Evolutionary conservation across 2,329 filamentous ascomycete species (phyloP).

Genomic region (Alternaria gaisen): DNA sequence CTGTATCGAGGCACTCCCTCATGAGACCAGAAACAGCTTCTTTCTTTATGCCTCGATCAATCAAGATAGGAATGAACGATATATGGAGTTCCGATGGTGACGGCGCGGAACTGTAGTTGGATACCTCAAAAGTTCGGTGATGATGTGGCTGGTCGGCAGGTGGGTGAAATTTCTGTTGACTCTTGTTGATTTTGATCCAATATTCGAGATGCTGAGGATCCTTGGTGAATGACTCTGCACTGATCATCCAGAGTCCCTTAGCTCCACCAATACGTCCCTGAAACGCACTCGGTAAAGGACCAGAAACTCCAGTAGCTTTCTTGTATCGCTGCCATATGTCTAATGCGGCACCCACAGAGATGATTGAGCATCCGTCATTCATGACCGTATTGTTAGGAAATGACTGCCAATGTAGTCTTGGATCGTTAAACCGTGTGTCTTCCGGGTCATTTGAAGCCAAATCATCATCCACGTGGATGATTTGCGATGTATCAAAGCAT

Average conservation of each 20-base stretch:
- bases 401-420: conserved; percentile 30
- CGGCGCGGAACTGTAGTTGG: conserved; percentile 58
- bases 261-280: conserved; percentile 76
- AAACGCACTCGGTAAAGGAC: conserved; percentile 71
- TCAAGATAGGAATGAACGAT: conserved; percentile 74
- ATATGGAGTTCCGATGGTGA: conserved; percentile 68
- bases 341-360: conserved; percentile 68
- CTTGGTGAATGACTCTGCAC: conserved; percentile 57
- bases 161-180: conserved; percentile 72
- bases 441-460: conserved; percentile 47
- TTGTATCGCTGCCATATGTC: conserved; percentile 62
- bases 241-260: conserved; percentile 79
- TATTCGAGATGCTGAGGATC: conserved; percentile 53
- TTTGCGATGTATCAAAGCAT: conserved; percentile 49
- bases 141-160: conserved; percentile 58
- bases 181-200: conserved; percentile 72
- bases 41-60: conserved; percentile 64
- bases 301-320: conserved; percentile 65
- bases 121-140: conserved; percentile 73
- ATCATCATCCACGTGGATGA: conserved; percentile 43
- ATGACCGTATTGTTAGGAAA: conserved; percentile 44
- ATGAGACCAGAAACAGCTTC: conserved; percentile 61
- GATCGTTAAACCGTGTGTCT: conserved; percentile 50
- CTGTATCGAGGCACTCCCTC: conserved; percentile 58
- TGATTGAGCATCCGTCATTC: conserved; percentile 67